Evolutionary conservation across 371 early-diverging fungal species (phyloP).

Genomic region (Sporodiniella umbellata): DNA sequence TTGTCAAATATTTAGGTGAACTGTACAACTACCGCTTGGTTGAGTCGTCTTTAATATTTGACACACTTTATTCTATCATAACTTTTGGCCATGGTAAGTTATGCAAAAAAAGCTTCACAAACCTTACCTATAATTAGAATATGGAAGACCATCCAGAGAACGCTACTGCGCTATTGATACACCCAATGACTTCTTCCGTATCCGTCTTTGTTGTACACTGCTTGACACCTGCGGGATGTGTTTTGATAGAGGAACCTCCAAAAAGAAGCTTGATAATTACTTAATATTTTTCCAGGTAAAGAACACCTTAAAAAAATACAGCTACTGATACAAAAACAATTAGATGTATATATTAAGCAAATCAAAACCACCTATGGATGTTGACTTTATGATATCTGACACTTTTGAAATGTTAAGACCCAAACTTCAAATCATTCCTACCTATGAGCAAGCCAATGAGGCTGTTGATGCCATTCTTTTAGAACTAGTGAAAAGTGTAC

Average conservation of each 20-base stretch:
- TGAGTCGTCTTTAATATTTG: slow-evolving; percentile 79
- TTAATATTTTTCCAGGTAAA: slow-evolving; percentile 72
- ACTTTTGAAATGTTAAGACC: slow-evolving; percentile 79
- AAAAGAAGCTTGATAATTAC: slow-evolving; percentile 70
- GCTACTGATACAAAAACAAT: neutral
- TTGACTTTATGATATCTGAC: slow-evolving; percentile 84
- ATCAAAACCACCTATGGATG: slow-evolving; percentile 79
- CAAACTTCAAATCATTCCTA: slow-evolving; percentile 47
- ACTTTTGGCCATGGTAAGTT: slow-evolving; percentile 79
- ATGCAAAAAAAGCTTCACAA: too few species aligned
- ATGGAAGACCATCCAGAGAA: slow-evolving; percentile 70
- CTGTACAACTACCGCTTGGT: slow-evolving; percentile 86
- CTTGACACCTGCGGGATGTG: slow-evolving; percentile 87
- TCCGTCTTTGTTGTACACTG: slow-evolving; percentile 83
- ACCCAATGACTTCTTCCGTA: slow-evolving; percentile 90
- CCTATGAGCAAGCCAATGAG: slow-evolving; percentile 81
- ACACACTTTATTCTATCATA: slow-evolving; percentile 79
- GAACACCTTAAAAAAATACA: neutral
- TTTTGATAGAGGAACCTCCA: slow-evolving; percentile 70
- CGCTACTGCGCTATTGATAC: slow-evolving; percentile 72
- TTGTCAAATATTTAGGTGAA: slow-evolving; percentile 86
- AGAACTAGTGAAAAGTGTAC: slow-evolving; percentile 49
- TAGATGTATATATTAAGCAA: slow-evolving; percentile 88
- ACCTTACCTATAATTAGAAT: too few species aligned
- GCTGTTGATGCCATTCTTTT: slow-evolving; percentile 59